Percentiles rank a stretch among this genome's conserved stretches.
Conservation (phyloP, 345 rosid genomes). For the Raphanus raphanistrum region DNA sequence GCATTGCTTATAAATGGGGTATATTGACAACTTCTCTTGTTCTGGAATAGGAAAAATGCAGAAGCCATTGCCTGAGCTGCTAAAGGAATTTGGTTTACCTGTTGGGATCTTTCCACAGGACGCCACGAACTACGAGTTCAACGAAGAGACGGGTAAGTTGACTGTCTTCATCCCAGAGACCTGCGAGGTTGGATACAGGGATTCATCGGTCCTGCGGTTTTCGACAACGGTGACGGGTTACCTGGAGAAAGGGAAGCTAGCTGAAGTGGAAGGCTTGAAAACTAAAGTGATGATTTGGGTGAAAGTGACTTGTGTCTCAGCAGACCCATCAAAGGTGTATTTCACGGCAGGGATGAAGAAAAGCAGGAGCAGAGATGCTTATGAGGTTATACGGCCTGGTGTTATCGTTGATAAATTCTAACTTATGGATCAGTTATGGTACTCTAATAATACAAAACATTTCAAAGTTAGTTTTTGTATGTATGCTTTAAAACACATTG, state of each 20-base stretch:
- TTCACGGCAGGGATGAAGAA: conserved; percentile 81
- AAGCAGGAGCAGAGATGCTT: conserved; percentile 68
- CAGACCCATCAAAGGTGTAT: conserved; percentile 73
- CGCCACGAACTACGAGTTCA: conserved; percentile 93
- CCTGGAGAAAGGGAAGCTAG: conserved; percentile 80
- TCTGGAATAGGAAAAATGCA: conserved; percentile 85
- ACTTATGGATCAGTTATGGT: conserved; percentile 17
- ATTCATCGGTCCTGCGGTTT: conserved; percentile 80
- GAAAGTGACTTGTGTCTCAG: conserved; percentile 67
- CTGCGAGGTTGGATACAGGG: conserved; percentile 91
- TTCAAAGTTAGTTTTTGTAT: conserved; percentile 1
- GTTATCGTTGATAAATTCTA: conserved; percentile 73
- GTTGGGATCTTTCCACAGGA: conserved; percentile 92
- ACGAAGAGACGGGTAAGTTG: conserved; percentile 71
- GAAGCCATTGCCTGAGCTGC: conserved; percentile 81
- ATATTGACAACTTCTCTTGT: background rate
- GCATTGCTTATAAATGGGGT: background rate
- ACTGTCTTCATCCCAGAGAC: conserved; percentile 71
- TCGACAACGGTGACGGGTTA: conserved; percentile 62
- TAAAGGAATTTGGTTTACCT: conserved; percentile 76
- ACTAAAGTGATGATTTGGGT: conserved; percentile 90
- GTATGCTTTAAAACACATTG: background rate
- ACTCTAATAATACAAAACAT: background rate
- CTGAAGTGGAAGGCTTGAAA: conserved; percentile 86
- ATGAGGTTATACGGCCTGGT: conserved; percentile 80